Base-by-base conservation (phyloP, 768 basidiomycete genomes). In the Ramaria sp. region DNA sequence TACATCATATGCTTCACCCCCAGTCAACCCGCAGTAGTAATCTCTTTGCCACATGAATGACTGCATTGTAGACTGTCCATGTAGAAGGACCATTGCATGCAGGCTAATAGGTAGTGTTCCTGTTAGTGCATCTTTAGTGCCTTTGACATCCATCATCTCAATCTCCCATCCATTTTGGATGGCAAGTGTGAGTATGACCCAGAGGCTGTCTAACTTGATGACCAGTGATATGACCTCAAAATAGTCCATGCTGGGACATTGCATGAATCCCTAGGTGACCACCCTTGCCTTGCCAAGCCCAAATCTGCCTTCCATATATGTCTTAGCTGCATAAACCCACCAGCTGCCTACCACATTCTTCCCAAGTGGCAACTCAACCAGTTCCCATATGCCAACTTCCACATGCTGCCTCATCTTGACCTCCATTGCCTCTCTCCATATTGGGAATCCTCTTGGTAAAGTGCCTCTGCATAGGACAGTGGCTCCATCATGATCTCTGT, bases 211-310 rank as follows among this genome's bases (percentile, higher is more conserved):
- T 62, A 73, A 68, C 17, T 68, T 66, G 15, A 69, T 69, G 11
- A 69, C 72, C 0, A 72, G 73, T 45, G 76, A 73, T 45, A 70
- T 73, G 0, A 74, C 75, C 34, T 71, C 62, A 12, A 42, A 56
- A 58, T 60, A 69, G 50, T 69, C 67, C n/a, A 66, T 46, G 10
- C 69, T 67, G 11, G 54, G 53, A 17, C 27, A 27, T 27, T 27
- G 27, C 5, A 5, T 27, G 27, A 27, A 69, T 0, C 68, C 68
- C 57, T 67, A 57, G 4, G 64, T 67, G 1, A 69, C 64, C 13
- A 65, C 52, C 37, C 63, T 37, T 3, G 65, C 66, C 55, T 67
- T 67, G 52, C 59, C 58, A 41, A 61, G 52, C 19, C 54, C 50
- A 12, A 63, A 57, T n/a, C 50, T 51, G 10, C 69, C 69, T 42